Percentiles rank a stretch among this genome's conserved stretches.
Evolutionary conservation across 148 eudicot genomes (phyloP).

Genomic region (Arctostaphylos glauca): DNA sequence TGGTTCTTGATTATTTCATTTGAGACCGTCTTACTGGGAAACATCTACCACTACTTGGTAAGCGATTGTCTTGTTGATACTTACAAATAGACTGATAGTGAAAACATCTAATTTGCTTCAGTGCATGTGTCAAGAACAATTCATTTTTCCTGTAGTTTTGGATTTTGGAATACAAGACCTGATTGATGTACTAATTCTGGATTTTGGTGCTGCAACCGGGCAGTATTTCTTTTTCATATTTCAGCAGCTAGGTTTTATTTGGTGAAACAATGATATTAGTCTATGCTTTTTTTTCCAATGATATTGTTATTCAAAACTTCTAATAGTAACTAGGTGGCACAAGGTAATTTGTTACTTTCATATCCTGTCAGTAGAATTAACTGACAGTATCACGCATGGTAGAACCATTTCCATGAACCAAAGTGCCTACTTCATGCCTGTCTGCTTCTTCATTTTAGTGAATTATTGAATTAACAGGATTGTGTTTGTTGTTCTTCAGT

Average conservation of each 20-base stretch:
- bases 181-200: background rate
- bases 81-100: background rate
- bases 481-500: slow-evolving; percentile 5
- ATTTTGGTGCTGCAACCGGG: background rate
- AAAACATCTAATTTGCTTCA: background rate
- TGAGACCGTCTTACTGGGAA: too few species aligned
- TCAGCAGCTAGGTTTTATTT: background rate
- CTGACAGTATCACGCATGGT: background rate
- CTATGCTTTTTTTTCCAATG: background rate
- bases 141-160: background rate
- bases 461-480: background rate
- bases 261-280: background rate
- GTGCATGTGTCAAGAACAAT: background rate
- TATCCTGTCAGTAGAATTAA: background rate
- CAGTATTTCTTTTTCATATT: background rate
- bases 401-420: background rate
- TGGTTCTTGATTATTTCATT: background rate
- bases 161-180: background rate
- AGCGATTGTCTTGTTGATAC: background rate
- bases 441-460: background rate
- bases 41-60: too few species aligned
- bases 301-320: background rate
- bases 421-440: background rate
- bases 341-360: background rate
- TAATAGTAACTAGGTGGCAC: background rate